Conservation (phyloP, 768 basidiomycete genomes). For the Sutorius australiensis region DNA sequence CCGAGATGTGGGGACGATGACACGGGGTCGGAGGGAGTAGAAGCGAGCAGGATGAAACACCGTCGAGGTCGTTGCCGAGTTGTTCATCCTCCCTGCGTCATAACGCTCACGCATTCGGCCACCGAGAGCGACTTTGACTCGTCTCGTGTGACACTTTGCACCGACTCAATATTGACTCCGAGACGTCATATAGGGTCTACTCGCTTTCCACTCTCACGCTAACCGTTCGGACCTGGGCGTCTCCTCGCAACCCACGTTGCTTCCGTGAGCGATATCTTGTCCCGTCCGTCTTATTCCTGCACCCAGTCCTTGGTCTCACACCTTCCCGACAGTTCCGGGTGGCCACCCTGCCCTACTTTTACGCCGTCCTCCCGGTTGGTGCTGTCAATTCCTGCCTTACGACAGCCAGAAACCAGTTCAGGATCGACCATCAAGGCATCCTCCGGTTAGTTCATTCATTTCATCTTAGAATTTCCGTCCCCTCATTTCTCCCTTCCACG, state of each 20-base stretch:
- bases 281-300: neutral
- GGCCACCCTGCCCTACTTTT: neutral
- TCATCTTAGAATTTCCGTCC: conserved; percentile 14
- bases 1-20: neutral
- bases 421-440: conserved; percentile 23
- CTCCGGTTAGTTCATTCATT: conserved; percentile 27
- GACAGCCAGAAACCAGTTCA: conserved; percentile 1
- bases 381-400: neutral
- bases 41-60: neutral
- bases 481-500: conserved; percentile 4
- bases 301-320: neutral
- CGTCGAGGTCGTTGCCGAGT: neutral
- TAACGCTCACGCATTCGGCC: neutral
- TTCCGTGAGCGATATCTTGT: conserved; percentile 14
- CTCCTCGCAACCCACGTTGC: conserved; percentile 18
- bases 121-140: conserved; percentile 4
- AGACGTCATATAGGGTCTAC: conserved; percentile 14
- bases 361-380: neutral
- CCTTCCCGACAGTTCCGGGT: no score
- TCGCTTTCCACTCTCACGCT: conserved; percentile 19
- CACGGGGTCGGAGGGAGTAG: neutral
- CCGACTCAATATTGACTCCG: conserved; percentile 17
- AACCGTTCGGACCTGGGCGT: conserved; percentile 1
- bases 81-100: neutral
- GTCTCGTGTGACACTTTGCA: conserved; percentile 10